Percentiles rank a stretch among this genome's conserved stretches.
Conservation (phyloP, 2,329 filamentous ascomycete species). For the Curvularia verruculosa region DNA sequence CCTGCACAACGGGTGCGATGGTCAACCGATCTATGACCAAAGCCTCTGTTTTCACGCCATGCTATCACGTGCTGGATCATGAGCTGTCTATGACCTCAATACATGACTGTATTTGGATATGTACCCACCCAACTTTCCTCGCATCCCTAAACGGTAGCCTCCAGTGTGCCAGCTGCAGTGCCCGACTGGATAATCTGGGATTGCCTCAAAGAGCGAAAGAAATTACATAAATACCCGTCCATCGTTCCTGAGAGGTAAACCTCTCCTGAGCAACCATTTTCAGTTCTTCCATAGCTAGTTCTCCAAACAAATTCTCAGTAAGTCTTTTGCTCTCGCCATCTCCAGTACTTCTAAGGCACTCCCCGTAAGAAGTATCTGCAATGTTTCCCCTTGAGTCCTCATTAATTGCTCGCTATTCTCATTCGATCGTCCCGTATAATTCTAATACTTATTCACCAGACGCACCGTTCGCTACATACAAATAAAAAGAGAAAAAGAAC, state of each 20-base stretch:
- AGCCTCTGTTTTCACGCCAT: background rate
- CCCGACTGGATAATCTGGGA: background rate
- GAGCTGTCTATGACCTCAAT: background rate
- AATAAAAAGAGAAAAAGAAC: background rate
- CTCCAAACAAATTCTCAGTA: background rate
- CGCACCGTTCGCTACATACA: background rate
- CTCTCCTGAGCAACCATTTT: background rate
- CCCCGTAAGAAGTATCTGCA: background rate
- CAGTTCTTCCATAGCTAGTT: background rate
- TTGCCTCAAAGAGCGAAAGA: background rate
- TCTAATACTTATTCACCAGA: background rate
- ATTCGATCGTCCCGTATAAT: background rate
- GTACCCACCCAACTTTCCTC: background rate
- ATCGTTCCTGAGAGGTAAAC: background rate
- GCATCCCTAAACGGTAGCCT: background rate
- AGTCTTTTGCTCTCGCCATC: background rate
- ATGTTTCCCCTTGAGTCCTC: background rate
- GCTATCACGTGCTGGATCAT: background rate
- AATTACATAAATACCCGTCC: background rate
- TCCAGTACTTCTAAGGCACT: background rate
- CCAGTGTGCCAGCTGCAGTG: background rate
- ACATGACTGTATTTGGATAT: background rate
- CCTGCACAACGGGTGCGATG: background rate
- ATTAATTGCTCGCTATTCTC: too few species aligned
- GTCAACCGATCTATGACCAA: background rate